Evolutionary conservation across 2,329 filamentous ascomycete species (phyloP), one percentile per base, ranked within the genome.

Genomic region (Pseudocercospora eumusae): DNA sequence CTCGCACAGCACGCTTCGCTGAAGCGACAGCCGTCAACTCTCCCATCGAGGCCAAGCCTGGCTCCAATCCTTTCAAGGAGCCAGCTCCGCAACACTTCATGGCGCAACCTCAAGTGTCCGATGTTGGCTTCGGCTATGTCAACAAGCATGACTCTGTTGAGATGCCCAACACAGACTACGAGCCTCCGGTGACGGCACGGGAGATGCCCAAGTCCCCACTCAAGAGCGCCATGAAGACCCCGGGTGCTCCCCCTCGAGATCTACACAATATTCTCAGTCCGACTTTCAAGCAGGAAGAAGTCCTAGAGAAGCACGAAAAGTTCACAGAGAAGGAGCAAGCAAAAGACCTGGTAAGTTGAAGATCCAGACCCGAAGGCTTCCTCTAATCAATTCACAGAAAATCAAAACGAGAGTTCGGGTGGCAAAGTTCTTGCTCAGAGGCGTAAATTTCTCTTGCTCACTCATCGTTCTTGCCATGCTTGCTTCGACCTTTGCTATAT

Each of bases 391-490:
- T 75, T 3, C 6, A 52, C 74, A 96, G 93, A 96, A 90, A 88
- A 86, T 96, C 76, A 98, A 97, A 81, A 88, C 88, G 36, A 87
- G 92, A 69, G 93, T 98, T 33, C 88, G 95, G 52, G 83, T 98
- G 77, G 95, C 93, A 69, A 99, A 99, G 81, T 88, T 98, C 71
- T 86, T 96, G 65, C 87, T 99, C n/a, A 89, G 95, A 68, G 89
- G 92, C 60, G 90, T 98, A 79, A 97, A 93, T 83, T 98, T 99
- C 78, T 92, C 91, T 77, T 99, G 95, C 82, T 93, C 91, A 76
- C 83, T 98, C 64, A 97, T 99, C 75, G 91, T 99, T 68, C 84
- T 99, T 61, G 83, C 92, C 65, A 93, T 99, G 86, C 81, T 99
- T 58, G 88, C 90, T 13, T 86, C 91, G n/a, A 92, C 91, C 3